Base-by-base conservation (phyloP, 2,329 filamentous ascomycete genomes). In the Verticillium zaregamsianum region DNA sequence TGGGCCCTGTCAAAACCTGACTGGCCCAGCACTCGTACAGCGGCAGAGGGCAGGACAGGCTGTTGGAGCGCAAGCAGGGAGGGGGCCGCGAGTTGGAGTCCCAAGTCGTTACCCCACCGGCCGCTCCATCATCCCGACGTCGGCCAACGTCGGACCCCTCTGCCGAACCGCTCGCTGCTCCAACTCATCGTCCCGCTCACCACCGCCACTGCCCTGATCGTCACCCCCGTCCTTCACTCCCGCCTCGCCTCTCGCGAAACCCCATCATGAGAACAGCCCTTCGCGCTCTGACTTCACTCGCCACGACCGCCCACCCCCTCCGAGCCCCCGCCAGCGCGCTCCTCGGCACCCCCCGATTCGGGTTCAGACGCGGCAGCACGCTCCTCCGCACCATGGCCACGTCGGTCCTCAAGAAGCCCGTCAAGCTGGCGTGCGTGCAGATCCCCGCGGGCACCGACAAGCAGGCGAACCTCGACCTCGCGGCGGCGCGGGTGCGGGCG, bases 391-490 rank as follows among this genome's bases (percentile, higher is more conserved):
- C 55, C 8, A 66, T 66, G 64, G 63, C 72, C 57, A 60, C 73
- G 32, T 57, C 73, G 28, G 73, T 93, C 58, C 85, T 97, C 64
- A 89, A 90, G 77, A 84, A 90, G 74, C 87, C 90, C 45, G 80
- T 96, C 71, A 93, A 91, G 78, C 82, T 96, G 55, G 90, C 91
- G 37, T 85, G 93, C 69, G 82, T 96, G 65, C 93, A 97, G 77
- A 85, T 96, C 37, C 88, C 91, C 62, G 88, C 90, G 64, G 90
- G 91, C 64, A 78, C 89, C 66, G 92, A 97, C 80, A 99, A 99
- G 80, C 73, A 87, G 12, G 84, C 84, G 67, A 99, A 99, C 78
- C 91, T 99, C 65, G 73, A 83, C 25, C 89, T 89, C 73, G 94
- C 95, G 14, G 89, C 91, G 62, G 82, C 83, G 54, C 93, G 95